phyloP scores from a whole-genome alignment of 805 yeast species.

The Starmerella geochares region DNA sequence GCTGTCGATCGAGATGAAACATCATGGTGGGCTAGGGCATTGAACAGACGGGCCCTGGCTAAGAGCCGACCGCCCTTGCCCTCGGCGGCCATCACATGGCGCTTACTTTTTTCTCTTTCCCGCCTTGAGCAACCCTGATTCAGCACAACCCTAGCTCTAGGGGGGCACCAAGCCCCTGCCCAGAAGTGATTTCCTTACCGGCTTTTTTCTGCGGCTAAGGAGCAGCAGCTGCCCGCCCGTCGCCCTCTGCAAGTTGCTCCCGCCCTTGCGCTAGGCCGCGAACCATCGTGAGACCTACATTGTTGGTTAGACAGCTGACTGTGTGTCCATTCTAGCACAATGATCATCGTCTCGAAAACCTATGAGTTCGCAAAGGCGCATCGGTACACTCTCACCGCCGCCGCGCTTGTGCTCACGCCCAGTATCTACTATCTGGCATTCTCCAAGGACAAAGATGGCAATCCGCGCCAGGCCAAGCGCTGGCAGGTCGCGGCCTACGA shows the following conservation, averaged over 20 bases:
- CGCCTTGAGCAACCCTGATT: too few species aligned
- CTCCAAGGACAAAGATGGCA: slow-evolving; percentile 18
- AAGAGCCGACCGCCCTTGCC: too few species aligned
- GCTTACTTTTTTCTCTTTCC: too few species aligned
- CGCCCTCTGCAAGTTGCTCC: background rate
- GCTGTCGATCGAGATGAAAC: too few species aligned
- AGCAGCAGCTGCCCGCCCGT: background rate
- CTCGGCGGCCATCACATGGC: too few species aligned
- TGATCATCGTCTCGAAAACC: background rate
- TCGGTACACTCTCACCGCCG: slow-evolving; percentile 4
- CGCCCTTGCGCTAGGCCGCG: slow-evolving; percentile 1
- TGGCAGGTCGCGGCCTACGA: slow-evolving; percentile 88
- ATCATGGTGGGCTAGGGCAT: too few species aligned
- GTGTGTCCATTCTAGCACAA: background rate
- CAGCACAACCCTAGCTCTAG: background rate
- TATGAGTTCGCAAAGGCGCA: slow-evolving; percentile 2
- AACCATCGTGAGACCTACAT: background rate
- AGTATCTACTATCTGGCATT: slow-evolving; percentile 7
- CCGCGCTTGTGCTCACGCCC: slow-evolving; percentile 3
- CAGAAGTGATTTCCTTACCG: background rate
- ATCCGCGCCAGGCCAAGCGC: slow-evolving; percentile 48
- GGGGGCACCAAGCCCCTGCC: slow-evolving; percentile 1
- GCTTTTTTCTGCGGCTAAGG: slow-evolving; percentile 1
- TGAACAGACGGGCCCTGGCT: too few species aligned
- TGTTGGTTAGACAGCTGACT: background rate